Evolutionary conservation across 208 protist genomes (phyloP).

Genomic region (Trypanosoma vivax): DNA sequence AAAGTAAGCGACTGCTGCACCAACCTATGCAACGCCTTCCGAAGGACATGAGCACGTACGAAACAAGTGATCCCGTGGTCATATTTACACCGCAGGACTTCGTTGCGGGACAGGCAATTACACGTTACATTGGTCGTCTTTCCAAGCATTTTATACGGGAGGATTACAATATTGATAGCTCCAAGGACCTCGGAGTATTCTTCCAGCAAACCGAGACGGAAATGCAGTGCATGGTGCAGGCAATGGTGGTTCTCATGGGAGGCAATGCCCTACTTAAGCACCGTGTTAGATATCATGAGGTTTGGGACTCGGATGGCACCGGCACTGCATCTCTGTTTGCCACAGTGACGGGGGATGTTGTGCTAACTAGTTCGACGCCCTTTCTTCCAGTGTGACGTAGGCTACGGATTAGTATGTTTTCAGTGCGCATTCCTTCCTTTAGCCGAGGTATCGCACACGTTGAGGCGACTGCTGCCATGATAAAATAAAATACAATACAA

Average conservation of each 20-base stretch:
- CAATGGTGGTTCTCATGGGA: conserved; percentile 72
- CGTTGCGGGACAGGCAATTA: conserved; percentile 70
- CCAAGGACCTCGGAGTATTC: conserved; percentile 52
- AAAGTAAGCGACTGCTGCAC: conserved; percentile 23
- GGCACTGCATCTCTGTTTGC: conserved; percentile 67
- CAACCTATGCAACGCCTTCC: conserved; percentile 30
- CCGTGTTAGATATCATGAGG: conserved; percentile 75
- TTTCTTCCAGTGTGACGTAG: conserved; percentile 4
- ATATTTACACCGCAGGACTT: conserved; percentile 76
- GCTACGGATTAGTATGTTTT: background rate
- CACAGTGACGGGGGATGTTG: conserved; percentile 86
- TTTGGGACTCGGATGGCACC: conserved; percentile 74
- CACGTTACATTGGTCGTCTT: conserved; percentile 80
- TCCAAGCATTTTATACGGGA: conserved; percentile 91
- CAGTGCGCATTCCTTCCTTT: background rate
- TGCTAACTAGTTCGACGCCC: conserved; percentile 31
- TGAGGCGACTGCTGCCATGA: no score
- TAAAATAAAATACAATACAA: no score
- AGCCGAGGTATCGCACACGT: background rate
- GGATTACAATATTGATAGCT: conserved; percentile 37
- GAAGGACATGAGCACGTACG: conserved; percentile 26
- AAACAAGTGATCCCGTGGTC: conserved; percentile 30
- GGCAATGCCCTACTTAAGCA: conserved; percentile 86
- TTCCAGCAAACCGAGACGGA: conserved; percentile 74
- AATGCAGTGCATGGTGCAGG: conserved; percentile 64